A percentile compares a stretch with the other conserved stretches of the same genome.
Conservation (phyloP, 2,329 filamentous ascomycete species). For the Meredithiella fracta region DNA sequence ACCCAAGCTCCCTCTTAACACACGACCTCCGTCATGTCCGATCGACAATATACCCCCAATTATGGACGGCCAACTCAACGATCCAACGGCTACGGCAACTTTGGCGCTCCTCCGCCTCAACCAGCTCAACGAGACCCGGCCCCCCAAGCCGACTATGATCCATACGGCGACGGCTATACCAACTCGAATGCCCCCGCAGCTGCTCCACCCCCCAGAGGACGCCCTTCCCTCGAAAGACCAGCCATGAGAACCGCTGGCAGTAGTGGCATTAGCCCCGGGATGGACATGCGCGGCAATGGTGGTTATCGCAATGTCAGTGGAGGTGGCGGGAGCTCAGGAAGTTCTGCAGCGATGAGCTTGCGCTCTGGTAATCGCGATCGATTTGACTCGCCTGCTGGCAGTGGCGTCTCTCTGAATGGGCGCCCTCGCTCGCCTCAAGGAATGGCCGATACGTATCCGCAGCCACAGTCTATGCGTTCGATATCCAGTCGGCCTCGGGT, state of each 20-base stretch:
- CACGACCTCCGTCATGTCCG: conserved; percentile 4
- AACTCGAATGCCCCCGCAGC: conserved; percentile 19
- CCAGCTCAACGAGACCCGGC: not conserved
- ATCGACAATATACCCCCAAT: conserved; percentile 9
- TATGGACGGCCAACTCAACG: conserved; percentile 10
- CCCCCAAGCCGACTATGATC: conserved; percentile 24
- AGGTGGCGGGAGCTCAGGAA: conserved; percentile 8
- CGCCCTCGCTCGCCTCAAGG: conserved; percentile 11
- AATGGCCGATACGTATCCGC: not conserved
- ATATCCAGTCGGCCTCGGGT: conserved; percentile 22
- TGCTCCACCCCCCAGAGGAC: conserved; percentile 11
- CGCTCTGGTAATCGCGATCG: conserved; percentile 11
- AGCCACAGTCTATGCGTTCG: conserved; percentile 17
- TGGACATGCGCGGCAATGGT: conserved; percentile 8
- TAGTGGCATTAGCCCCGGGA: not conserved
- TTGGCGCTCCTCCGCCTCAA: conserved; percentile 19
- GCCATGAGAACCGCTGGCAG: conserved; percentile 1
- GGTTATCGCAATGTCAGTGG: conserved; percentile 12
- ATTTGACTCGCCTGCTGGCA: conserved; percentile 8
- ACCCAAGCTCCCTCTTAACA: not conserved
- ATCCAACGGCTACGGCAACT: conserved; percentile 29
- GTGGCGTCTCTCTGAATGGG: conserved; percentile 5
- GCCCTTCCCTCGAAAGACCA: conserved; percentile 9
- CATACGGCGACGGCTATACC: conserved; percentile 30
- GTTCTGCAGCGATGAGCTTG: conserved; percentile 10